A percentile compares a stretch with the other conserved stretches of the same genome.
These are phyloP conservation scores for Viola odorata DNA, from an alignment of 345 rosid genomes.

Conservation along the genomic window DNA sequence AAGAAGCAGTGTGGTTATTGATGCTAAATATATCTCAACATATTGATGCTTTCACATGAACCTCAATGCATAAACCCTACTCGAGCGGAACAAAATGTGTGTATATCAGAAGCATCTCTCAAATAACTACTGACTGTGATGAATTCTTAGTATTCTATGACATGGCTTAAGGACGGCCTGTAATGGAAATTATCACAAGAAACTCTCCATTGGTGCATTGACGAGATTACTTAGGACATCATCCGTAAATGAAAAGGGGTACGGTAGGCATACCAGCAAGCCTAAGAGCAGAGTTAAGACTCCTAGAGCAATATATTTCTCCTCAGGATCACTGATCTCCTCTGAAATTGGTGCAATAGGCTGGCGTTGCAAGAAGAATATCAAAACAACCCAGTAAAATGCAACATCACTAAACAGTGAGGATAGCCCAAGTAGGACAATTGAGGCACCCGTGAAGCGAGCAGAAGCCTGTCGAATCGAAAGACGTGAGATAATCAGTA, in stretches of 20 bases:
- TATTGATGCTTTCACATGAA: no score
- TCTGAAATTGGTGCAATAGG: conserved; percentile 80
- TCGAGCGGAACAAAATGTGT: no score
- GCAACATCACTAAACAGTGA: conserved; percentile 79
- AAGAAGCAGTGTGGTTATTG: no score
- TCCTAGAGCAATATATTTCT: conserved; percentile 56
- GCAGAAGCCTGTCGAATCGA: conserved; percentile 51
- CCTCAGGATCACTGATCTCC: conserved; percentile 65
- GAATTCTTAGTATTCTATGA: not conserved
- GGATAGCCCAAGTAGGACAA: conserved; percentile 65
- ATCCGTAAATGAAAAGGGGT: conserved; percentile 69
- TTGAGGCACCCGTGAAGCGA: conserved; percentile 58
- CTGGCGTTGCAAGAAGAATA: conserved; percentile 81
- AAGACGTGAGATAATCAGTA: conserved; percentile 3
- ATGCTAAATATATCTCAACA: no score
- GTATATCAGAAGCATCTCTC: no score
- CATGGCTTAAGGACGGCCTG: not conserved
- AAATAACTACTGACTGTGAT: no score
- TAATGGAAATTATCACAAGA: conserved; percentile 23
- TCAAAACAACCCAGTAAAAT: conserved; percentile 84
- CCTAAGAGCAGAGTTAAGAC: conserved; percentile 62
- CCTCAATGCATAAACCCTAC: no score
- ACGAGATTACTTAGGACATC: conserved; percentile 39
- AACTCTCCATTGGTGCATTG: conserved; percentile 33
- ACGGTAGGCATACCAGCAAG: conserved; percentile 74